Base-by-base conservation (phyloP, 1,284 basidiomycete species). In the Microbotryum lychnidis-dioicae region DNA sequence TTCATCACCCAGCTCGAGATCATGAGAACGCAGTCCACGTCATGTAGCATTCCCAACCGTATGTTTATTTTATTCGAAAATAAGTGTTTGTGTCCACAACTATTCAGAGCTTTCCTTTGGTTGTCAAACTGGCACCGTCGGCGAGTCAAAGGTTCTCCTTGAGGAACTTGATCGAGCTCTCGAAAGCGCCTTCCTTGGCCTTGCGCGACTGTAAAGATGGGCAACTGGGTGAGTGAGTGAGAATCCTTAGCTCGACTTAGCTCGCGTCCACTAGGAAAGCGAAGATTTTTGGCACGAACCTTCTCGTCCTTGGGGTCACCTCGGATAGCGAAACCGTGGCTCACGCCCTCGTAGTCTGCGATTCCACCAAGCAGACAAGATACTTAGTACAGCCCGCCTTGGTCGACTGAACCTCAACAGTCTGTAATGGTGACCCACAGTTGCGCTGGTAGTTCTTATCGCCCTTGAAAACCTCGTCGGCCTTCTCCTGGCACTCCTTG, bases 171-270 rank as follows among this genome's bases (percentile, higher is more conserved):
- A 84, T 79, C 3, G 79, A 75, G 27, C 77, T 74, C 70, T 80
- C 80, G 74, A 84, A 84, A 0, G 83, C 77, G 23, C 80, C 82
- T 71, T 86, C 85, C 74, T 85, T 85, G 48, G 42, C 56, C 21
- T 31, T 29, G 48, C 37, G 31, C 20, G 50, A 27, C 55, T 56
- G n/a, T 23, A n/a, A n/a, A 50, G 48, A 50, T 12, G 20, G 18
- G 18, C 23, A 23, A 50, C 9, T 31, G 31, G 31, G 31, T 31
- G 31, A 50, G 20, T 9, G 31, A 31, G 9, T 50, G 27, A 37
- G 37, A 16, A 42, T 42, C 9, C 9, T 42, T 6, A 6, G 14
- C 37, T 18, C 37, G 16, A 16, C 6, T 8, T 10, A 42, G 37
- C 37, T 42, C 37, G 16, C 37, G 12, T 42, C 16, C 37, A 18